Base-by-base conservation (phyloP, 2,329 filamentous ascomycete genomes). In the Dactylellina sp. region DNA sequence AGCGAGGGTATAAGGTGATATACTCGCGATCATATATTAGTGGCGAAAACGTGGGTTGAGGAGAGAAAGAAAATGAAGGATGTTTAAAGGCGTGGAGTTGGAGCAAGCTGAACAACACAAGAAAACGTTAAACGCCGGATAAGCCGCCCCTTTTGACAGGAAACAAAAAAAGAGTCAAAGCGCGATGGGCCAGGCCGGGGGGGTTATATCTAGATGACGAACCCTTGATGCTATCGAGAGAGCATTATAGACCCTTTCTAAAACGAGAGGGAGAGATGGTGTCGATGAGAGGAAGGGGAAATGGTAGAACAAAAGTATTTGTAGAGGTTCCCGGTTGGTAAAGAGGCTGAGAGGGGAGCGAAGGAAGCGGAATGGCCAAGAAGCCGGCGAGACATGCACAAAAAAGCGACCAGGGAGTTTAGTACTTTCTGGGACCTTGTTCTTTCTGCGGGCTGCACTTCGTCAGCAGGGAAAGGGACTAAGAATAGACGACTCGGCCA, bases 121-220 rank as follows among this genome's bases (percentile, higher is more conserved):
- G 32, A 47, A 32, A 47, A 56, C 25, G 50, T 16, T 47, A 62
- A 70, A 68, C 53, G 63, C 44, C 63, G 63, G 63, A 50, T 68
- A 50, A 59, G 42, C 25, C 37, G 39, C 64, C 64, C 64, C 64
- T 70, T 70, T 62, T 20, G 28, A 61, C 39, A 18, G 16, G 12
- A 3, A 16, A 32, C 25, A 32, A 37, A 9, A 16, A 42, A 56
- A 12, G 28, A 32, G 9, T 32, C 28, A 32, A 32, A n/a, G n/a
- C n/a, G n/a, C n/a, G n/a, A n/a, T n/a, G n/a, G n/a, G n/a, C n/a
- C n/a, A n/a, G n/a, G n/a, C n/a, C n/a, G n/a, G n/a, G n/a, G n/a
- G n/a, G n/a, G n/a, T n/a, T n/a, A n/a, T n/a, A n/a, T n/a, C n/a
- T n/a, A n/a, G n/a, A n/a, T n/a, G n/a, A n/a, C n/a, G n/a, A n/a